Evolutionary conservation across 805 yeast species (phyloP).

Genomic region (Jamesozyma piceae): DNA sequence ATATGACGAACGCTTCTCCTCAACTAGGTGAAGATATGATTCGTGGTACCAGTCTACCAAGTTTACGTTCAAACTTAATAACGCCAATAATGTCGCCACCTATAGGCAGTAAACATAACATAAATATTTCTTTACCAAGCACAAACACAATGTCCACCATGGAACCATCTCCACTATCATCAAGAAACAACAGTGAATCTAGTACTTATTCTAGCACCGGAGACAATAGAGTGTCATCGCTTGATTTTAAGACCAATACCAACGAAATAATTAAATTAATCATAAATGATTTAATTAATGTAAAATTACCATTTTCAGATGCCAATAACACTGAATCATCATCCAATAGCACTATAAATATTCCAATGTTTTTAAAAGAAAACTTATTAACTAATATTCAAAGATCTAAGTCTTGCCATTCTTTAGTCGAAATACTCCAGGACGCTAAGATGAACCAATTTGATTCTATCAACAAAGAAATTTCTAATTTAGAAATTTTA

Average conservation of each 20-base stretch:
- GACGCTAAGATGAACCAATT: background rate
- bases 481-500: constrained; percentile 42
- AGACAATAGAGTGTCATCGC: background rate
- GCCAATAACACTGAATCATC: background rate
- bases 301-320: constrained; percentile 2
- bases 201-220: background rate
- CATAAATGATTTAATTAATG: constrained; percentile 1
- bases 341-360: background rate
- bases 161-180: background rate
- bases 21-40: background rate
- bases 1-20: background rate
- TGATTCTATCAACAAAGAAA: constrained; percentile 25
- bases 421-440: constrained; percentile 31
- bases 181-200: background rate
- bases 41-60: background rate
- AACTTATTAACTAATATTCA: constrained; percentile 42
- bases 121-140: background rate
- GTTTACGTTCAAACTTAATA: background rate
- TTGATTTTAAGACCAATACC: background rate
- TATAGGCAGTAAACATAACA: background rate
- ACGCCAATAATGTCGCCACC: background rate
- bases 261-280: constrained; percentile 1
- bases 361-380: constrained; percentile 25
- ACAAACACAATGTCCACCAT: background rate
- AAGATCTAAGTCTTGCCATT: constrained; percentile 40